Evolutionary conservation across 2,329 filamentous ascomycete species (phyloP).

Genomic region (Penicillium fuscoglaucum): DNA sequence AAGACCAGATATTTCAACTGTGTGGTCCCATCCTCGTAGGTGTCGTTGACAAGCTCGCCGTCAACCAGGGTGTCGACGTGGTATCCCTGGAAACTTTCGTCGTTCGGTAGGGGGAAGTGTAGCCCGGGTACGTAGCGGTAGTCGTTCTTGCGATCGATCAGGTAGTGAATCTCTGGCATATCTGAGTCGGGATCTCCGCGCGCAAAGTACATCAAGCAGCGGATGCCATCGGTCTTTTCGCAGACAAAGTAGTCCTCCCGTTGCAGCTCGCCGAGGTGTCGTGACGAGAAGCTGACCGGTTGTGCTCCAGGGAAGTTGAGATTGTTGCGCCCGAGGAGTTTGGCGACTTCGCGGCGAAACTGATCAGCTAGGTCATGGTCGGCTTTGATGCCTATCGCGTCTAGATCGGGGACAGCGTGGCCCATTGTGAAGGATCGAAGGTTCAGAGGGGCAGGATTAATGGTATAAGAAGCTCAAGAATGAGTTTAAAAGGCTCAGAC

Average conservation of each 20-base stretch:
- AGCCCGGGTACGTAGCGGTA: constrained; percentile 82
- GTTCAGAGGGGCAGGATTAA: background rate
- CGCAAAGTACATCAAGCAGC: constrained; percentile 91
- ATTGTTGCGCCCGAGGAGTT: constrained; percentile 69
- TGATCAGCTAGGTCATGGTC: constrained; percentile 59
- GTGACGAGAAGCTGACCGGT: constrained; percentile 83
- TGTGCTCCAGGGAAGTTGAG: constrained; percentile 83
- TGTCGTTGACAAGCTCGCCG: constrained; percentile 88
- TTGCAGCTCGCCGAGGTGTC: constrained; percentile 79
- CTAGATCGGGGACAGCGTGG: constrained; percentile 44
- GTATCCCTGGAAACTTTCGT: constrained; percentile 62
- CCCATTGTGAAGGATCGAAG: constrained; percentile 30
- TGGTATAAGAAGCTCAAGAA: background rate
- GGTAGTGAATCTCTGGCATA: constrained; percentile 73
- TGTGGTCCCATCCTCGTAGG: constrained; percentile 63
- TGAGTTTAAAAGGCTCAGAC: background rate
- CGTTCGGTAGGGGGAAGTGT: constrained; percentile 74
- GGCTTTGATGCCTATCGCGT: constrained; percentile 61
- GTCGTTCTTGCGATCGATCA: constrained; percentile 97
- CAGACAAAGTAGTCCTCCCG: constrained; percentile 92
- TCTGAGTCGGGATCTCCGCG: constrained; percentile 53
- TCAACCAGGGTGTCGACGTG: constrained; percentile 83
- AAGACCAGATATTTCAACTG: constrained; percentile 88
- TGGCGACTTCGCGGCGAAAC: constrained; percentile 72
- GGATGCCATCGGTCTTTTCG: constrained; percentile 96